Evolutionary conservation across 2,329 filamentous ascomycete species (phyloP), one percentile per base, ranked within the genome.

Genomic region (Fusarium globosum): DNA sequence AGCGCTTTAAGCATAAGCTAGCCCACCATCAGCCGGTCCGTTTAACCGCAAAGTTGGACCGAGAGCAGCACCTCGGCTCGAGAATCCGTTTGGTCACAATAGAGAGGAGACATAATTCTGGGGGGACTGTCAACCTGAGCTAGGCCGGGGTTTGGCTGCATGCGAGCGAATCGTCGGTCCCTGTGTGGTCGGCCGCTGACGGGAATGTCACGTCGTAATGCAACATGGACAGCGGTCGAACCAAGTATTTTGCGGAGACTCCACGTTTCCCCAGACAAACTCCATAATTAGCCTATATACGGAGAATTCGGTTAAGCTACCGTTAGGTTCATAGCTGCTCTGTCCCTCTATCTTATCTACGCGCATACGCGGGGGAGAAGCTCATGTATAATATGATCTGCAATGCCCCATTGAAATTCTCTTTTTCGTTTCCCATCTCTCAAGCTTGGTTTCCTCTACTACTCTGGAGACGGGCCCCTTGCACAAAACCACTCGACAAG

Each of bases 1-100:
- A 38, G 53, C 60, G 41, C 38, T 69, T 69, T 69, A 69, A 69
- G 66, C 67, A 69, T 69, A 69, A 69, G 67, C 67, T 58, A 42
- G n/a, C 33, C 45, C 33, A 16, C 52, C 36, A 70, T 70, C 68
- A 73, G 68, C 71, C 71, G 71, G 71, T 71, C 71, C 71, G 71
- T 69, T 72, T 72, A 73, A 59, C 71, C 71, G 71, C 28, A 36
- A 36, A 60, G 48, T 68, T 65, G 60, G 49, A 30, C 61, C 53
- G 66, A 73, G 30, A 20, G 36, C 42, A 46, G 39, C 38, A 28
- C 46, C 61, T 70, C 68, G 58, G 67, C 58, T 62, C 46, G 46
- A 59, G n/a, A 61, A 59, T 72, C 71, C 58, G 61, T 43, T 38
- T 20, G 7, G 4, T 2, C 5, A 33, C 12, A 33, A 33, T 33